Base-by-base conservation (phyloP, 306 rosid species). In the Glycine latifolia region DNA sequence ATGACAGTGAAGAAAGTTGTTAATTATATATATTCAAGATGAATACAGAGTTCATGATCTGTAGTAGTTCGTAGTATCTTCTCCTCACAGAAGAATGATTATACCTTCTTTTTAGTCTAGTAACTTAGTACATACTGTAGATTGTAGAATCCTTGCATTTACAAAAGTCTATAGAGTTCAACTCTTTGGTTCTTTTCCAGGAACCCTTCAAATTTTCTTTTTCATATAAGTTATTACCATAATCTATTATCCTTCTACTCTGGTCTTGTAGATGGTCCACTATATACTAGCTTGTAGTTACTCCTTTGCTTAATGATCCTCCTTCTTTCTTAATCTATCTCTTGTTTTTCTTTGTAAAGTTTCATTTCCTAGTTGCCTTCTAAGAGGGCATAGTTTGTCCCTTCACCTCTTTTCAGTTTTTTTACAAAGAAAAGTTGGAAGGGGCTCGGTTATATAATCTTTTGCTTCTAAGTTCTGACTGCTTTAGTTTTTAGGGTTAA, bases 371-470 rank as follows among this genome's bases (percentile, higher is more conserved):
- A 77, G 69, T 79, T 61, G 8, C 79, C 73, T 81, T 80, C 73
- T 85, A 7, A 11, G 20, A 79, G 87, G 85, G 73, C 39, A 67
- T 75, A 73, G 75, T 76, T 72, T 26, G 15, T 53, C 81, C 88
- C 77, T 86, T 81, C 37, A 0, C 89, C 61, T 82, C 88, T 89
- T 90, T 90, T 87, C 95, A 77, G 91, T 69, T 85, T 90, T 90
- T 89, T 90, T 86, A 39, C 67, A 85, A 85, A 84, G 86, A 91
- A 90, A 92, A 83, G 88, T 84, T 86, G 87, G 94, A 81, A 86
- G 87, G 81, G 88, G 60, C 67, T 73, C 63, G 31, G 71, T 80
- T 75, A 52, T 78, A 74, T 80, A 83, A 70, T 81, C 83, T 72
- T 77, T 4, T 77, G 84, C 75, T 70, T 76, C 80, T 58, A 37